phyloP scores from a whole-genome alignment of 176 grass and related monocot genomes.

The Lolium perenne region DNA sequence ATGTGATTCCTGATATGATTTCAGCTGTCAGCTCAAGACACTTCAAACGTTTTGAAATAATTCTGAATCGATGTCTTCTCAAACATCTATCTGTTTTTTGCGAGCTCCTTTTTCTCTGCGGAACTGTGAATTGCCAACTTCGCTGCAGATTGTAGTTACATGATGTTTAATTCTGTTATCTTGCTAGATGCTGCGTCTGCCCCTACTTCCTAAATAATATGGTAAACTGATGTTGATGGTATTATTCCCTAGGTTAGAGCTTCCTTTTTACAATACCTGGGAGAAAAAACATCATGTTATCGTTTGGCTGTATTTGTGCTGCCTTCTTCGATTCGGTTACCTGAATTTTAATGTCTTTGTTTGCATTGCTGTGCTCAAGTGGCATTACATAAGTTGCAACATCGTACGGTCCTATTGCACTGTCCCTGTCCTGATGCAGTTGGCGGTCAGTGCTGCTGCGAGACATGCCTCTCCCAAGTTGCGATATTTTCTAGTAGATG shows the following conservation, averaged over 20 bases:
- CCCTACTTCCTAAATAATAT: slow-evolving; percentile 32
- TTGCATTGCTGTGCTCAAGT: background rate
- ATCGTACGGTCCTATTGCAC: background rate
- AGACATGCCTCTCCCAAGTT: background rate
- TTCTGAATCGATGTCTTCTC: slow-evolving; percentile 29
- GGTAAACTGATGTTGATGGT: background rate
- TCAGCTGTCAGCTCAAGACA: background rate
- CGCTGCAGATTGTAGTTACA: slow-evolving; percentile 30
- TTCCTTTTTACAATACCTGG: slow-evolving; percentile 29
- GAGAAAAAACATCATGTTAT: background rate
- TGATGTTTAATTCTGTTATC: slow-evolving; percentile 8
- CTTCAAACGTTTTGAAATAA: slow-evolving; percentile 50
- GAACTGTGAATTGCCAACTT: slow-evolving; percentile 39
- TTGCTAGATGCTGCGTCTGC: slow-evolving; percentile 2
- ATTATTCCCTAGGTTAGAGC: slow-evolving; percentile 2
- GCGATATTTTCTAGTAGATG: too few relatives aligned
- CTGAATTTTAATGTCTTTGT: background rate
- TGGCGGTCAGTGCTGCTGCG: background rate
- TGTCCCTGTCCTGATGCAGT: background rate
- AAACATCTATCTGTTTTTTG: background rate
- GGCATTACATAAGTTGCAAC: background rate
- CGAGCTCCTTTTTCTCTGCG: background rate
- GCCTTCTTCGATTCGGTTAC: background rate
- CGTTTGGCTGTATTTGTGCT: background rate
- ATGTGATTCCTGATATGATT: slow-evolving; percentile 45